Evolutionary conservation across 1,139 yeast species (phyloP).

Genomic region (Magnusiomyces suaveolens): DNA sequence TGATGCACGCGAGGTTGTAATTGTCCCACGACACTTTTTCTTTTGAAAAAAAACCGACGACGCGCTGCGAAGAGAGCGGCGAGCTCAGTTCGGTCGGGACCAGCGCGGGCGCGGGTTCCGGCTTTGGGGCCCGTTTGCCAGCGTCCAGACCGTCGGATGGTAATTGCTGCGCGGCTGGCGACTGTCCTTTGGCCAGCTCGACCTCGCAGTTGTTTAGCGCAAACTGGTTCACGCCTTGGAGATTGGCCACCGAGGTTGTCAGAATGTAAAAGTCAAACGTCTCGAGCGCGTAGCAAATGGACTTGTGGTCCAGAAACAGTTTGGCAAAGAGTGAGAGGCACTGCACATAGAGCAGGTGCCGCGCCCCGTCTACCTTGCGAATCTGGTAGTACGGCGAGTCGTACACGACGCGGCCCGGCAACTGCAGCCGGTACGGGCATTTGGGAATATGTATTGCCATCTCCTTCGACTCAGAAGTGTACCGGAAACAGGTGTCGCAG

Average conservation of each 20-base stretch:
- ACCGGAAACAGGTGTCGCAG: conserved; percentile 79
- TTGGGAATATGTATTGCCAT: conserved; percentile 26
- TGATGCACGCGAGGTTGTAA: conserved; percentile 81
- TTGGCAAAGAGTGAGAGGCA: conserved; percentile 77
- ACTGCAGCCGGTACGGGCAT: conserved; percentile 41
- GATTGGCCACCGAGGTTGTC: conserved; percentile 14
- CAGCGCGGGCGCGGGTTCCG: neutral
- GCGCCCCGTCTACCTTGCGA: conserved; percentile 55
- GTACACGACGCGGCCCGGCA: conserved; percentile 64
- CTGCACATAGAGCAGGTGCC: conserved; percentile 58
- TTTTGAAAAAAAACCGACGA: conserved; percentile 84
- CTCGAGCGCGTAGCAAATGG: conserved; percentile 71
- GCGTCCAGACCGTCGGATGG: neutral
- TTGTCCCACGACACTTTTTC: conserved; percentile 76
- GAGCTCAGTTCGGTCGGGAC: neutral
- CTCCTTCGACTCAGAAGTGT: conserved; percentile 40
- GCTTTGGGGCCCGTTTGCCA: neutral
- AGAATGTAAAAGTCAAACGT: conserved; percentile 71
- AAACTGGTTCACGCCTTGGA: conserved; percentile 11
- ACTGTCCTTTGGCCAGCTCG: neutral
- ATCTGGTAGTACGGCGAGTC: conserved; percentile 50
- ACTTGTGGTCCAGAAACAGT: conserved; percentile 82
- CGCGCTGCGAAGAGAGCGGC: conserved; percentile 34
- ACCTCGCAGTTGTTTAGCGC: conserved; percentile 7
- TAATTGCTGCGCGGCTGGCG: neutral